Base-by-base conservation (phyloP, 2,329 filamentous ascomycete species). In the Rhexocercosporidium sp. region DNA sequence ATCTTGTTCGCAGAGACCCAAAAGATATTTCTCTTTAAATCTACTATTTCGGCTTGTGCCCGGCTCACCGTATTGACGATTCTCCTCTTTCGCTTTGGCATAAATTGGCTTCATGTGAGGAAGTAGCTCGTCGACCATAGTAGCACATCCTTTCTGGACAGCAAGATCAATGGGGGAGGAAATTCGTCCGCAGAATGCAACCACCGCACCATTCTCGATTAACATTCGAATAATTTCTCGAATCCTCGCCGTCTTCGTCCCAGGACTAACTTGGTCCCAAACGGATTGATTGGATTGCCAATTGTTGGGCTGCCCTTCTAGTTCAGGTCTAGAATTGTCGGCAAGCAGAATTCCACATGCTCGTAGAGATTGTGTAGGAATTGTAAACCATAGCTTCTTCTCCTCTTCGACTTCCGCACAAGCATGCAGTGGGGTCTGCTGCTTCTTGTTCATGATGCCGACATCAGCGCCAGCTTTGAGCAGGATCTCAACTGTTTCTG, bases 401-500 rank as follows among this genome's bases (percentile, higher is more conserved):
- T 71, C 69, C 7, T 63, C 31, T 11, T 60, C 39, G 27, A 64
- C 64, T 37, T 70, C 68, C 8, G 66, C 66, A 44, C 70, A 72
- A 12, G 65, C 53, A 53, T 69, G 66, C 49, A 68, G 49, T 53
- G 65, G 56, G 14, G 62, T 56, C 12, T 51, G 46, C 7, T 31
- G 20, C 18, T 65, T 79, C 16, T 59, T 64, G 27, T 72, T 69
- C 20, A 47, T 18, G 12, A 61, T 41, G 27, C 39, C 65, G 1
- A 67, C 51, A 44, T 72, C 34, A 25, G 71, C 69, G 11, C 71
- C 69, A 20, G 65, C 46, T 31, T 64, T 54, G 4, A 72, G 46
- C 11, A 72, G 47, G 18, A 61, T n/a, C 25, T 51, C 37, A 22
- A 72, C 71, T 6, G 65, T 66, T 37, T 71, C 71, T 18, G 63